These are phyloP conservation scores for Eleusine coracana DNA, from an alignment of 176 grass and related monocot species.

Conservation along the genomic window DNA sequence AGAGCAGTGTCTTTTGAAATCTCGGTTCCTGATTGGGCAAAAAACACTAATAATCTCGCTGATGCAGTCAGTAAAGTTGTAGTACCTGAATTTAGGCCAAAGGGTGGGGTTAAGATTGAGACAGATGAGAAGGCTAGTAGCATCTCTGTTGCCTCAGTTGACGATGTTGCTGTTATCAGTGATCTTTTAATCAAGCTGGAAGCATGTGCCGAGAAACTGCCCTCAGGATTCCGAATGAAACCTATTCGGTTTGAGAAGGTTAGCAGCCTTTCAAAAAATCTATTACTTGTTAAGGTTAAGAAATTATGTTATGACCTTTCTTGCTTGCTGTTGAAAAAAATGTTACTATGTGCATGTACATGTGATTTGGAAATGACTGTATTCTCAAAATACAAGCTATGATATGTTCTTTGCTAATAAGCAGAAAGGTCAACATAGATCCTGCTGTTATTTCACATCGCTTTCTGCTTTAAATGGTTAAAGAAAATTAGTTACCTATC, in stretches of 20 bases:
- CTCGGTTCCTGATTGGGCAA: constrained; percentile 65
- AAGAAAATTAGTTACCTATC: constrained; percentile 2
- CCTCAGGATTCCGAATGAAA: constrained; percentile 66
- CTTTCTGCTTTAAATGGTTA: constrained; percentile 22
- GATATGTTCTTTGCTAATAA: constrained; percentile 13
- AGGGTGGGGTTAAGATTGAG: constrained; percentile 56
- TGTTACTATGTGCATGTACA: too few relatives aligned
- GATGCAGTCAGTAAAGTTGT: constrained; percentile 57
- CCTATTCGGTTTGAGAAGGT: constrained; percentile 78
- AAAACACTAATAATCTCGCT: constrained; percentile 41
- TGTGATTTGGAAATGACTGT: not conserved
- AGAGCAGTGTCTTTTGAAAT: constrained; percentile 72
- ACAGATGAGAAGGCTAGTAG: constrained; percentile 64
- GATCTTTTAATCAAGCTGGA: constrained; percentile 69
- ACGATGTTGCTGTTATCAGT: constrained; percentile 54
- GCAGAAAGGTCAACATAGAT: constrained; percentile 14
- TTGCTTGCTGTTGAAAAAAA: too few relatives aligned
- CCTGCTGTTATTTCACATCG: constrained; percentile 1
- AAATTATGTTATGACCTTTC: not conserved
- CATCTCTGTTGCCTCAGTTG: constrained; percentile 60
- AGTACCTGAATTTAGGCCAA: constrained; percentile 67
- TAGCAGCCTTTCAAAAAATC: constrained; percentile 22
- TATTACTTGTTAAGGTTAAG: constrained; percentile 4
- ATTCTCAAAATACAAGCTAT: not conserved
- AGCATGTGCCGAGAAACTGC: constrained; percentile 63